These are phyloP conservation scores for Danielia oregonensis DNA, from an alignment of 805 yeast species.

Conservation along the genomic window DNA sequence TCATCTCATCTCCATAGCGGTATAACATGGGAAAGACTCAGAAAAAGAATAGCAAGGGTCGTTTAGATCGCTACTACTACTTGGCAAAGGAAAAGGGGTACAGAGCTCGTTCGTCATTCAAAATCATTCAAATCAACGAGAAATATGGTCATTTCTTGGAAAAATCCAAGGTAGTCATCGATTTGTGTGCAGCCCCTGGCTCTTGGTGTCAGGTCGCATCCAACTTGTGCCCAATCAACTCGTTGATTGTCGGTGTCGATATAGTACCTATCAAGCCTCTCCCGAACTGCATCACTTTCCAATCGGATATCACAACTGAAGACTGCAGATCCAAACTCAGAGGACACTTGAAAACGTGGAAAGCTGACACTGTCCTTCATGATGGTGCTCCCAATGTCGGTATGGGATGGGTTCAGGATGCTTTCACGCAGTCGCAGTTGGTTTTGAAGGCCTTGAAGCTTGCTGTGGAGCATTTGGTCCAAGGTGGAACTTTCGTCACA, in stretches of 20 bases:
- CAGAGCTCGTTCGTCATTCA: constrained; percentile 98
- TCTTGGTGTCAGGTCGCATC: constrained; percentile 99
- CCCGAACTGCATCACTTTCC: constrained; percentile 92
- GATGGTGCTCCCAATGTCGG: constrained; percentile 99
- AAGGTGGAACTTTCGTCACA: constrained; percentile 94
- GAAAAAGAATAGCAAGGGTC: constrained; percentile 96
- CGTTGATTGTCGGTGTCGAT: constrained; percentile 97
- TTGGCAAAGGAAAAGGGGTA: constrained; percentile 98
- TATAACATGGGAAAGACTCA: constrained; percentile 79
- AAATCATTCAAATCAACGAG: constrained; percentile 89
- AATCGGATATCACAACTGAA: constrained; percentile 96
- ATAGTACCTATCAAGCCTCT: constrained; percentile 95
- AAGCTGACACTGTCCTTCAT: constrained; percentile 95
- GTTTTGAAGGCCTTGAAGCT: constrained; percentile 89
- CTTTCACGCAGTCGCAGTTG: constrained; percentile 94
- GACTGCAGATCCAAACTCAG: constrained; percentile 93
- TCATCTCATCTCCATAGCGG: constrained; percentile 6
- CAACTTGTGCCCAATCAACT: constrained; percentile 85
- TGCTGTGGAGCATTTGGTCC: constrained; percentile 87
- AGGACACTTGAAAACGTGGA: constrained; percentile 98
- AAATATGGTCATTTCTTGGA: constrained; percentile 94
- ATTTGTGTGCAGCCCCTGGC: constrained; percentile 99
- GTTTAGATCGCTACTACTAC: constrained; percentile 95
- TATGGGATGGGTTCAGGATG: constrained; percentile 99
- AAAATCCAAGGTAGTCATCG: constrained; percentile 92